Conservation (phyloP, 2,329 filamentous ascomycete genomes). For the Fusarium sp. region DNA sequence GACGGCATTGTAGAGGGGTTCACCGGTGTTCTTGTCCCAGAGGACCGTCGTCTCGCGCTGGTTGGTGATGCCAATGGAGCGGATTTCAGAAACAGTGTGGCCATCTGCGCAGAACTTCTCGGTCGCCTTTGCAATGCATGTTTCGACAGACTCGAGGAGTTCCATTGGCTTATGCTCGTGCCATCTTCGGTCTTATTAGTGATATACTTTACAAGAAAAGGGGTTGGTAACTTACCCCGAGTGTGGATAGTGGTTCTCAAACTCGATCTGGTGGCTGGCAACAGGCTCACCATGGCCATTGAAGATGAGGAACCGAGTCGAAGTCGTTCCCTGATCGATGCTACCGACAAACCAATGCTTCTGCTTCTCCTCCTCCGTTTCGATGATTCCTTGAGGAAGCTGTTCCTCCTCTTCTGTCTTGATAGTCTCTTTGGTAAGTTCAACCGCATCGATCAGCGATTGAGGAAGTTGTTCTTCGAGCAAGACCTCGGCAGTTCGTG, state of each 20-base stretch:
- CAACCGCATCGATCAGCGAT: slow-evolving; percentile 43
- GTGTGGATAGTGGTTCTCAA: slow-evolving; percentile 85
- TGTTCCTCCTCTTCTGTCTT: slow-evolving; percentile 26
- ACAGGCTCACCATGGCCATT: slow-evolving; percentile 82
- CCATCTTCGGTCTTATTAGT: slow-evolving; percentile 68
- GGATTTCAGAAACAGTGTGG: slow-evolving; percentile 75
- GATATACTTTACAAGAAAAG: background rate
- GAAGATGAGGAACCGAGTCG: slow-evolving; percentile 91
- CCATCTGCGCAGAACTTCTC: slow-evolving; percentile 78
- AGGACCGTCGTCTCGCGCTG: slow-evolving; percentile 90
- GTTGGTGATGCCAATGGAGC: slow-evolving; percentile 86
- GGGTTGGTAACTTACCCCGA: slow-evolving; percentile 74
- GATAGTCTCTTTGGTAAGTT: slow-evolving; percentile 29
- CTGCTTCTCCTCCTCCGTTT: slow-evolving; percentile 49
- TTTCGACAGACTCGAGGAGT: slow-evolving; percentile 79
- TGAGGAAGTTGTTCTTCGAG: slow-evolving; percentile 41
- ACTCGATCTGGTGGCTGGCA: slow-evolving; percentile 87
- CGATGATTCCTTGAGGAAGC: slow-evolving; percentile 48
- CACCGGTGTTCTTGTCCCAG: slow-evolving; percentile 85
- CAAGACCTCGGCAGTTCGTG: slow-evolving; percentile 39
- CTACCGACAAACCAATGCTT: slow-evolving; percentile 80
- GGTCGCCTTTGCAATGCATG: slow-evolving; percentile 82
- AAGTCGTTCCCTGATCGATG: slow-evolving; percentile 93
- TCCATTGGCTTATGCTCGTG: slow-evolving; percentile 89
- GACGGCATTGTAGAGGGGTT: slow-evolving; percentile 85